phyloP scores from a whole-genome alignment of 2,329 filamentous ascomycete species.

The Cordyceps tenuipes region DNA sequence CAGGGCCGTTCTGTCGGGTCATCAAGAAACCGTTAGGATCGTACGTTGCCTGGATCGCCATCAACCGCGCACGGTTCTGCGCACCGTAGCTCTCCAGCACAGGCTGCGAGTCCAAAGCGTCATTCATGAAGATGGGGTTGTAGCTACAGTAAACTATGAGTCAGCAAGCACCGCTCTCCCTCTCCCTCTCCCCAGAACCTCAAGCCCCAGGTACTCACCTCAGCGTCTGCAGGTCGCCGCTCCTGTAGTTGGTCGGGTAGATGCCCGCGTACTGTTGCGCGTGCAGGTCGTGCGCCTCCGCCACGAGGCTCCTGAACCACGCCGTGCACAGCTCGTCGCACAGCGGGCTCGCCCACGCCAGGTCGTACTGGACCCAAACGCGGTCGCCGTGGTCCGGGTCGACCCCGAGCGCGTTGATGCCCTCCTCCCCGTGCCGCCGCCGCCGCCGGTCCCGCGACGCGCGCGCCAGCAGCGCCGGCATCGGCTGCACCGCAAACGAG shows the following conservation, averaged over 20 bases:
- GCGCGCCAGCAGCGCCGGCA: conserved; percentile 13
- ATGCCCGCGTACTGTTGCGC: conserved; percentile 14
- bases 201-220: conserved; percentile 13
- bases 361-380: conserved; percentile 25
- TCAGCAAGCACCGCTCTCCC: neutral
- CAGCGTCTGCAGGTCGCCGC: conserved; percentile 14
- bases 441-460: conserved; percentile 10
- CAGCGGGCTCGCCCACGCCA: conserved; percentile 17
- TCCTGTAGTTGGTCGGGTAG: conserved; percentile 16
- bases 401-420: conserved; percentile 22
- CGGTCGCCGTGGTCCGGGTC: conserved; percentile 19
- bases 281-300: conserved; percentile 14
- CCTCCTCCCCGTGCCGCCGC: conserved; percentile 9
- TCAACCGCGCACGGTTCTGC: conserved; percentile 12
- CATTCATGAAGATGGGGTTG: conserved; percentile 20
- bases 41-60: conserved; percentile 12
- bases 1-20: conserved; percentile 2
- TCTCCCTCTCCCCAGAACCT: neutral
- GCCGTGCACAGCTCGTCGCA: conserved; percentile 16
- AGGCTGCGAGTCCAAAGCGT: conserved; percentile 14
- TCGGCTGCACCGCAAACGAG: conserved; percentile 16
- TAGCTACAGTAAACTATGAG: conserved; percentile 10
- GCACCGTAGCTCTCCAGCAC: conserved; percentile 17
- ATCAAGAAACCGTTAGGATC: conserved; percentile 14
- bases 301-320: conserved; percentile 11